Percentiles rank a stretch among this genome's conserved stretches.
Conservation (phyloP, 768 basidiomycete species). For the Rhizopogon salebrosus region DNA sequence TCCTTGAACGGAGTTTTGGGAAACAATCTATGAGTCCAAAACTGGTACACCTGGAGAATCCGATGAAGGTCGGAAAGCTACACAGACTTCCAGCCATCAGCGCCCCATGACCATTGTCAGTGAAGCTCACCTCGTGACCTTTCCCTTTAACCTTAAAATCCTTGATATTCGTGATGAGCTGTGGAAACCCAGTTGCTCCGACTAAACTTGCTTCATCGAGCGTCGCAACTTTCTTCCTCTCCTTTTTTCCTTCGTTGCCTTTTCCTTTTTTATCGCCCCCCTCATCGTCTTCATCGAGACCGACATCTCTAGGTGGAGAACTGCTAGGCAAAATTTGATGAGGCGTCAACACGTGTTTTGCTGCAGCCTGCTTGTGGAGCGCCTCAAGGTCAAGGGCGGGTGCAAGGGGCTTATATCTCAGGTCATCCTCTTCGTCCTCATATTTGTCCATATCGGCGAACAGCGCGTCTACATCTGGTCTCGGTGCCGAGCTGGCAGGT, state of each 20-base stretch:
- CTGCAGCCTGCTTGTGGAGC: slow-evolving; percentile 51
- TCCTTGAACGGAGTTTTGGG: slow-evolving; percentile 86
- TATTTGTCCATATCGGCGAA: slow-evolving; percentile 48
- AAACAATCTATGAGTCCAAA: slow-evolving; percentile 92
- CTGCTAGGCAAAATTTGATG: slow-evolving; percentile 45
- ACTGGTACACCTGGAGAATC: slow-evolving; percentile 81
- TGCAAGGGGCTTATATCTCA: slow-evolving; percentile 42
- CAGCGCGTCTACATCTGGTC: slow-evolving; percentile 34
- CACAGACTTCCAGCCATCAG: neutral
- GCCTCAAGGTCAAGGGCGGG: slow-evolving; percentile 49
- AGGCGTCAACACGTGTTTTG: slow-evolving; percentile 38
- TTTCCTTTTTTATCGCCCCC: slow-evolving; percentile 9
- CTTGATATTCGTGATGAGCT: slow-evolving; percentile 71
- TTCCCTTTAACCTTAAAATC: slow-evolving; percentile 81
- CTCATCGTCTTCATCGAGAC: slow-evolving; percentile 19
- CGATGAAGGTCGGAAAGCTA: slow-evolving; percentile 80
- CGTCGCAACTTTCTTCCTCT: slow-evolving; percentile 37
- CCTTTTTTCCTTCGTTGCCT: slow-evolving; percentile 22
- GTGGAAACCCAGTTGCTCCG: slow-evolving; percentile 72
- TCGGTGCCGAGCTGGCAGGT: slow-evolving; percentile 13
- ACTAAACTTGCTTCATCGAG: slow-evolving; percentile 76
- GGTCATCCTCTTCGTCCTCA: slow-evolving; percentile 35
- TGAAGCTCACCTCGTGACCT: slow-evolving; percentile 72
- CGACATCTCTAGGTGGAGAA: slow-evolving; percentile 30
- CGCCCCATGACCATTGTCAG: neutral